Evolutionary conservation across 768 basidiomycete genomes (phyloP).

Genomic region (Leccinum broughii): DNA sequence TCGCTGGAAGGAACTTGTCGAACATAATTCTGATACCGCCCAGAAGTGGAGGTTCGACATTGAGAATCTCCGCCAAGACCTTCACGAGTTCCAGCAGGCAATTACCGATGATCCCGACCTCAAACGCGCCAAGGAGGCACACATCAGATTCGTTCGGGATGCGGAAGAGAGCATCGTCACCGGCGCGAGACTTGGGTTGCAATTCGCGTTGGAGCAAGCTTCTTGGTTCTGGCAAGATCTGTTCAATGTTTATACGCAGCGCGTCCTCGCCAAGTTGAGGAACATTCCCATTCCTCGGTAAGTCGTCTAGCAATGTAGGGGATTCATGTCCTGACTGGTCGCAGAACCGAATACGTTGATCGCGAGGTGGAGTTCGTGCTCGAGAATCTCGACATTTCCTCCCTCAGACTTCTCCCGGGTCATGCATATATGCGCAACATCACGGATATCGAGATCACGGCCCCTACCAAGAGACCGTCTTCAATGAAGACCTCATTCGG

Average conservation of each 20-base stretch:
- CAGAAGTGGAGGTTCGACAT: constrained; percentile 55
- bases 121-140: constrained; percentile 45
- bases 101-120: constrained; percentile 53
- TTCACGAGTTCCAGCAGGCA: constrained; percentile 45
- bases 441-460: constrained; percentile 58
- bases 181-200: constrained; percentile 43
- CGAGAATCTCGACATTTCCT: constrained; percentile 71
- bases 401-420: constrained; percentile 64
- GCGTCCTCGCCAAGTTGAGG: constrained; percentile 49
- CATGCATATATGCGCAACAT: constrained; percentile 74
- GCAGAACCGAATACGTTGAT: constrained; percentile 72
- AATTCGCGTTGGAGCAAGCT: constrained; percentile 57
- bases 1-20: constrained; percentile 52
- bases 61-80: constrained; percentile 45
- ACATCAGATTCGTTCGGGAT: constrained; percentile 48
- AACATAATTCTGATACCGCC: constrained; percentile 42
- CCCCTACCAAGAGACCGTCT: constrained; percentile 34
- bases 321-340: background rate
- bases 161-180: constrained; percentile 43
- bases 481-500: constrained; percentile 52
- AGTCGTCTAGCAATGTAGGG: constrained; percentile 8
- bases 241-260: constrained; percentile 77
- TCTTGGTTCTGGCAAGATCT: constrained; percentile 83
- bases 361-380: constrained; percentile 69
- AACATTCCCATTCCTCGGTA: constrained; percentile 72